phyloP scores from a whole-genome alignment of 2,329 filamentous ascomycete species.

The Pseudocercospora crystallina region DNA sequence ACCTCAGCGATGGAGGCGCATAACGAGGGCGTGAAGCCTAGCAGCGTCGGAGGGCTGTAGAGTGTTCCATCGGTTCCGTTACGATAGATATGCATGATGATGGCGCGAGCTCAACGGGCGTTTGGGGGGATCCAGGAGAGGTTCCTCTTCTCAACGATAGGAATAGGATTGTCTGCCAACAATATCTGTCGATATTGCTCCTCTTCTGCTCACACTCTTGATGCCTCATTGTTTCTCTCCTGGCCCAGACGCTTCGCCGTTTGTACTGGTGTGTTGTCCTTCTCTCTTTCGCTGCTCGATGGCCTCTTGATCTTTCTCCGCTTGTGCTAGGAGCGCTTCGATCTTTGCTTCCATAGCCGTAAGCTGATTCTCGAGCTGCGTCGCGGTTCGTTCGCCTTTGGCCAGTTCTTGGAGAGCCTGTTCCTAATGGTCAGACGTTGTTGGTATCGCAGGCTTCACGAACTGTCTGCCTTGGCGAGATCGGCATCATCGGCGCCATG shows the following conservation, averaged over 20 bases:
- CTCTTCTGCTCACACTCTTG: background rate
- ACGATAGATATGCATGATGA: too few species aligned
- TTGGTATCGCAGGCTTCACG: too few species aligned
- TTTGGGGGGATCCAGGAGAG: too few species aligned
- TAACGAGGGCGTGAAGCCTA: conserved; percentile 36
- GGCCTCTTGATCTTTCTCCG: conserved; percentile 43
- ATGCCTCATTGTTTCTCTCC: conserved; percentile 1
- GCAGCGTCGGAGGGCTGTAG: conserved; percentile 32
- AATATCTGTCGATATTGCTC: background rate
- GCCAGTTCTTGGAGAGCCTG: conserved; percentile 53
- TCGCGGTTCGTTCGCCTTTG: conserved; percentile 57
- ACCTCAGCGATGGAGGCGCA: conserved; percentile 33
- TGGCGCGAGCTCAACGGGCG: too few species aligned
- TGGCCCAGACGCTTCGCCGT: background rate
- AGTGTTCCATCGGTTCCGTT: background rate
- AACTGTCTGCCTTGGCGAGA: conserved; percentile 25
- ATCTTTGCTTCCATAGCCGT: conserved; percentile 56
- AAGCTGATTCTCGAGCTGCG: conserved; percentile 56
- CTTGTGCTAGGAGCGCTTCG: conserved; percentile 51
- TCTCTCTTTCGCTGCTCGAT: conserved; percentile 26
- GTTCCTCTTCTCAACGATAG: too few species aligned
- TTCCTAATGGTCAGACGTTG: background rate
- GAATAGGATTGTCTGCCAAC: too few species aligned
- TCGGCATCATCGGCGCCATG: conserved; percentile 25
- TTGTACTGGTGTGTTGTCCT: conserved; percentile 20